Conservation (phyloP, 176 grass and related monocot species). For the Elymus sibiricus region DNA sequence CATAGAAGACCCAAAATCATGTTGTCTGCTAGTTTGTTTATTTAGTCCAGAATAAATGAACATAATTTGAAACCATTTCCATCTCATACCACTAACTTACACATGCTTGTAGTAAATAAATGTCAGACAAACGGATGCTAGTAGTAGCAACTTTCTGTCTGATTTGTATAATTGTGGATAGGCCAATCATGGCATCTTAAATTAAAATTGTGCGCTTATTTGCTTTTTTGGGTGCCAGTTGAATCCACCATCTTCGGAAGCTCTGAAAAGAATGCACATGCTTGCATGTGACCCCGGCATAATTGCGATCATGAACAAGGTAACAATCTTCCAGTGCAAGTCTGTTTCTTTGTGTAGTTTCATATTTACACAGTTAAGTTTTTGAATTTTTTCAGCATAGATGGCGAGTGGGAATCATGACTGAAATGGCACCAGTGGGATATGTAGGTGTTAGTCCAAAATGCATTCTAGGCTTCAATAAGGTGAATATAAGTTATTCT, state of each 20-base stretch:
- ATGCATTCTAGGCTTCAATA: slow-evolving; percentile 96
- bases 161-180: not conserved
- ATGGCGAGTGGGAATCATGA: slow-evolving; percentile 93
- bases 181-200: not conserved
- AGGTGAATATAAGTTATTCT: slow-evolving; percentile 44
- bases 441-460: slow-evolving; percentile 90
- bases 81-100: slow-evolving; percentile 20
- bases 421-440: slow-evolving; percentile 95
- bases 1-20: not conserved
- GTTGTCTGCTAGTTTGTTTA: not conserved
- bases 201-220: not conserved
- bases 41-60: not conserved
- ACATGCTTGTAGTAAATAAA: too few species aligned
- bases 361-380: slow-evolving; percentile 12
- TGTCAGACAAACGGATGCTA: slow-evolving; percentile 9
- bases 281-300: slow-evolving; percentile 97
- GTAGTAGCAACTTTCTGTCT: not conserved
- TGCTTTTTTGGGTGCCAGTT: slow-evolving; percentile 41
- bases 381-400: slow-evolving; percentile 53
- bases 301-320: slow-evolving; percentile 98
- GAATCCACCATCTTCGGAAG: slow-evolving; percentile 80
- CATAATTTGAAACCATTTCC: not conserved
- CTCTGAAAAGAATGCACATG: slow-evolving; percentile 97
- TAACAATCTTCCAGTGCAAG: slow-evolving; percentile 30
- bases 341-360: slow-evolving; percentile 6